phyloP scores from a whole-genome alignment of 768 basidiomycete genomes.

The Leccinum subtestaceum region DNA sequence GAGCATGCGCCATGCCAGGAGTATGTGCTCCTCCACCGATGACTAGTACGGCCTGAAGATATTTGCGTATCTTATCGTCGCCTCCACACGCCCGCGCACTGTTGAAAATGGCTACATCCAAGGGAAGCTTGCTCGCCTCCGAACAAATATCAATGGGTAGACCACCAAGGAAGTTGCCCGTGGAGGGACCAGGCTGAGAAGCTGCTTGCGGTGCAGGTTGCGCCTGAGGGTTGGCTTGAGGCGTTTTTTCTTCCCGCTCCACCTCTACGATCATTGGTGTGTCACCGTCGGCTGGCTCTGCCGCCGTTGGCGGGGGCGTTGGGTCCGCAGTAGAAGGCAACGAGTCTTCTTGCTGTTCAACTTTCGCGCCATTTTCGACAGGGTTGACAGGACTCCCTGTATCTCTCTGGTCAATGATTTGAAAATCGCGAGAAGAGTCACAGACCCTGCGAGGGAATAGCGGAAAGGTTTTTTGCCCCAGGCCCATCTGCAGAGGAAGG shows the following conservation, averaged over 20 bases:
- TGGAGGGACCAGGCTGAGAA: constrained; percentile 22
- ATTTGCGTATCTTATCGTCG: constrained; percentile 87
- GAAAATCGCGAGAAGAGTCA: background rate
- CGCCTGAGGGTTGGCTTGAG: constrained; percentile 25
- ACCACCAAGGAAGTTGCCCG: constrained; percentile 38
- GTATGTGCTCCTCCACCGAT: constrained; percentile 82
- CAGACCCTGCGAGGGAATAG: constrained; percentile 27
- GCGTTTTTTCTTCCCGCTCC: constrained; percentile 40
- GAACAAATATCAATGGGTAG: constrained; percentile 72
- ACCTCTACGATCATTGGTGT: constrained; percentile 46
- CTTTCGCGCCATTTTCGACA: constrained; percentile 26
- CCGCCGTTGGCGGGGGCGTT: constrained; percentile 27
- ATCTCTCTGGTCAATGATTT: background rate
- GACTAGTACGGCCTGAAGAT: constrained; percentile 82
- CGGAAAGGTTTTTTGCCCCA: constrained; percentile 19
- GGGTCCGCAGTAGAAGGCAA: constrained; percentile 33
- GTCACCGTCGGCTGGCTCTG: constrained; percentile 26
- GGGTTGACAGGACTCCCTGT: constrained; percentile 24
- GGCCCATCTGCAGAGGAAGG: constrained; percentile 29
- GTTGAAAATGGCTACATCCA: constrained; percentile 92
- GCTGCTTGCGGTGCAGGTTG: constrained; percentile 17
- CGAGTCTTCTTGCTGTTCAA: constrained; percentile 36
- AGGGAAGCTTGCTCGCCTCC: constrained; percentile 85
- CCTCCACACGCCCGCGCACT: constrained; percentile 84
- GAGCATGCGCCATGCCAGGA: constrained; percentile 79